A percentile compares a stretch with the other conserved stretches of the same genome.
Conservation (phyloP, 257 asterid species). For the Gardenia jasminoides region DNA sequence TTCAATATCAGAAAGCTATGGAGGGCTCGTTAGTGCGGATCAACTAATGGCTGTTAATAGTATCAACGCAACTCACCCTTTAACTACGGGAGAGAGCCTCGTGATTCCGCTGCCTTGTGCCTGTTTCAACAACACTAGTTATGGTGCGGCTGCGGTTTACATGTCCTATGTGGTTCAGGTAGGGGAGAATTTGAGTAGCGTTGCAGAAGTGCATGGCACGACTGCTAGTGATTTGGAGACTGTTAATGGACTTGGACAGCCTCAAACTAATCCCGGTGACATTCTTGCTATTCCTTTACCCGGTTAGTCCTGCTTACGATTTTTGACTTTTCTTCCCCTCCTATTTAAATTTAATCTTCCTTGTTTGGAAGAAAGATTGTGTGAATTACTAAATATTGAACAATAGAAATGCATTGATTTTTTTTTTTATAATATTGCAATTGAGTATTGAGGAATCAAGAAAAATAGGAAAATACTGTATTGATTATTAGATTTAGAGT, state of each 20-base stretch:
- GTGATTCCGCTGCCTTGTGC: slow-evolving; percentile 25
- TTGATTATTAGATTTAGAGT: too few species aligned
- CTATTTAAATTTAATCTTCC: neutral
- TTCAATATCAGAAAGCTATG: slow-evolving; percentile 22
- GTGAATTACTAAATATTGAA: too few species aligned
- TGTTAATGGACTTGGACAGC: too few species aligned
- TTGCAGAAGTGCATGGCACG: slow-evolving; percentile 14
- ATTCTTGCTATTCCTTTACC: slow-evolving; percentile 26
- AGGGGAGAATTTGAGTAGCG: slow-evolving; percentile 8
- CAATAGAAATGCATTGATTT: too few species aligned
- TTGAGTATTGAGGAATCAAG: too few species aligned
- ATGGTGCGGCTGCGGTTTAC: slow-evolving; percentile 19
- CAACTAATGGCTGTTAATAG: slow-evolving; percentile 18
- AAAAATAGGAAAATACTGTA: too few species aligned
- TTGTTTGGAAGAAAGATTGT: too few species aligned
- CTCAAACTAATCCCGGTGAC: slow-evolving; percentile 22
- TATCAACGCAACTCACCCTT: neutral
- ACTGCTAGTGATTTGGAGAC: slow-evolving; percentile 8
- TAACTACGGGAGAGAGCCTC: slow-evolving; percentile 5
- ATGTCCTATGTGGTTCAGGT: slow-evolving; percentile 24
- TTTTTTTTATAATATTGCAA: too few species aligned
- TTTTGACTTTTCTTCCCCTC: neutral
- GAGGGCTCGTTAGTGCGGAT: slow-evolving; percentile 20
- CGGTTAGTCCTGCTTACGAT: neutral
- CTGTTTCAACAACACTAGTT: slow-evolving; percentile 18